Base-by-base conservation (phyloP, 2,329 filamentous ascomycete genomes). In the Fusarium pseudonygamai region DNA sequence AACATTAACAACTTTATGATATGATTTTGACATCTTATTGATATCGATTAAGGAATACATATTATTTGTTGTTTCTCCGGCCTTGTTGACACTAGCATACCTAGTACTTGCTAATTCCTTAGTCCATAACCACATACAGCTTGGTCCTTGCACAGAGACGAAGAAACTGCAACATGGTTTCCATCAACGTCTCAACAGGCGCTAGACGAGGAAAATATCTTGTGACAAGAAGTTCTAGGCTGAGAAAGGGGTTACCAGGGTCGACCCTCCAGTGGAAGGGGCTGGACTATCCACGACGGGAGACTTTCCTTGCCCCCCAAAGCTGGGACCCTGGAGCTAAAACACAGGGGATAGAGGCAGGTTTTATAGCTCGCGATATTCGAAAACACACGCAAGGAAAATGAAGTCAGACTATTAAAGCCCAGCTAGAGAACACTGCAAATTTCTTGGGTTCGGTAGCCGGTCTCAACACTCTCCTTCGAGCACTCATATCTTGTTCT, bases 381-480 rank as follows among this genome's bases (percentile, higher is more conserved):
- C 39, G 39, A 56, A 34, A 71, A 68, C 56, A 61, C 50, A 40
- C 20, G 34, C 24, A 62, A 55, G 26, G 43, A 40, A 30, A 40
- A 59, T 37, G 15, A 36, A 36, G 24, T 18, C 58, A 71, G 58
- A 71, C 71, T 74, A 74, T 74, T 73, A 71, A 74, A 73, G 50
- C 49, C 60, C 34, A 57, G 50, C 28, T 50, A 56, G 67, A 74
- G 56, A 59, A 46, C 67, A 50, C 62, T 49, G n/a, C 42, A 64
- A 55, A 18, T 32, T 61, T 61, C 24, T 59, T 49, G 36, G 57
- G 28, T 59, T 68, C 71, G 46, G 71, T 61, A 73, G 71, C 71
- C 69, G 71, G 71, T 61, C 71, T 71, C 71, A 68, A 60, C 43
- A 57, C 69, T 68, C 57, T 71, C 67, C 55, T 74, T 73, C 67